Percentiles rank a stretch among this genome's conserved stretches.
These are phyloP conservation scores for Vanrija pseudolonga DNA, from an alignment of 1,284 basidiomycete genomes.

Conservation along the genomic window DNA sequence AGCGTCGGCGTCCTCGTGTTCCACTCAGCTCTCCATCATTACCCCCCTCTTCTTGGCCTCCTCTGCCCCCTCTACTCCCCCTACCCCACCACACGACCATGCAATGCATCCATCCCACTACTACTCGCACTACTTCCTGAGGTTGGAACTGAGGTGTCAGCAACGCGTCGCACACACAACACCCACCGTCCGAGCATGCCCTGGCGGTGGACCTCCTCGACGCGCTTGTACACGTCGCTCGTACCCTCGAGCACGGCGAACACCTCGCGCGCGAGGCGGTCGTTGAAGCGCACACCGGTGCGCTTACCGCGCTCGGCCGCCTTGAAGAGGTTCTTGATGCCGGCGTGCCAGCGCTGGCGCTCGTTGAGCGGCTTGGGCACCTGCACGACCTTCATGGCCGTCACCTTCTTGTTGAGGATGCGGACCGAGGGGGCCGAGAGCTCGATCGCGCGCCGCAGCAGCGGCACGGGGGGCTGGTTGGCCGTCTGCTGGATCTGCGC, in stretches of 20 bases:
- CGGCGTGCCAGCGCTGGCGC: slow-evolving; percentile 66
- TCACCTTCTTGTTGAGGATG: slow-evolving; percentile 54
- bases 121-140: neutral
- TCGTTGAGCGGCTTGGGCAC: slow-evolving; percentile 69
- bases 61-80: too few relatives aligned
- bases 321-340: slow-evolving; percentile 64
- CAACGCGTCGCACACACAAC: neutral
- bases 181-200: slow-evolving; percentile 79
- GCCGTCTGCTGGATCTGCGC: slow-evolving; percentile 60
- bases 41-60: too few relatives aligned
- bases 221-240: slow-evolving; percentile 58
- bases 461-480: slow-evolving; percentile 67
- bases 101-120: too few relatives aligned
- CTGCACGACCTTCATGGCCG: slow-evolving; percentile 59
- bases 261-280: slow-evolving; percentile 70
- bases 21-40: too few relatives aligned
- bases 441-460: slow-evolving; percentile 66
- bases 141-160: slow-evolving; percentile 17
- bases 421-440: slow-evolving; percentile 64
- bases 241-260: slow-evolving; percentile 63
- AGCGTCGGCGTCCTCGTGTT: too few relatives aligned
- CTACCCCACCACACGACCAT: too few relatives aligned
- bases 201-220: slow-evolving; percentile 62
- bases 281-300: slow-evolving; percentile 58
- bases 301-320: slow-evolving; percentile 54